Base-by-base conservation (phyloP, 2,329 filamentous ascomycete species). In the Phaeosphaeriaceae sp. region DNA sequence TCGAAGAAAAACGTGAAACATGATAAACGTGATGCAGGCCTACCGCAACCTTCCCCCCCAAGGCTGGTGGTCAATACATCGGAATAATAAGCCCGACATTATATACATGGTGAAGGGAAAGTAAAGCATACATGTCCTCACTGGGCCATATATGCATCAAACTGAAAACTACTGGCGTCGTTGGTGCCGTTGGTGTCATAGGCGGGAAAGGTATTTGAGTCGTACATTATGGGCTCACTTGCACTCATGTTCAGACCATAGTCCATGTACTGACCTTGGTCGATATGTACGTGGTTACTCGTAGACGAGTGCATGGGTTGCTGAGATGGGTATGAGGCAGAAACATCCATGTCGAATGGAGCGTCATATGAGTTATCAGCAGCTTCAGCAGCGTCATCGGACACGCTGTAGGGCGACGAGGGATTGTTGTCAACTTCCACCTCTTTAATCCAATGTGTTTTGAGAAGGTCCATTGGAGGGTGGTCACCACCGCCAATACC, bases 401-500 rank as follows among this genome's bases (percentile, higher is more conserved):
- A 58, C 34, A 46, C 52, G 51, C 61, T 64, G 7, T 57, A 57
- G 9, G 63, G 61, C 11, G 65, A 67, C 4, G 52, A 48, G 4
- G 51, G 46, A 7, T 48, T 37, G 39, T 56, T 60, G 50, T 70
- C 54, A 16, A 83, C 81, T 46, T 82, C 78, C 40, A 81, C 76
- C 70, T 86, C 81, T 53, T 77, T 74, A 74, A 87, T 83, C 83
- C 83, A 87, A 48, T 74, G 60, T 45, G 79, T 74, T 66, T 83
- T 85, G 52, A 86, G 73, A 41, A 78, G 76, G 28, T 85, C 83
- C 78, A 87, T 86, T 1, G 81, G 74, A 3, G 84, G 84, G 54
- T 81, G 74, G 53, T 84, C 82, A n/a, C 84, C 83, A 32, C 83
- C 83, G 8, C 83, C 83, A 58, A 84, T 85, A 18, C 83, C 84